Conservation (phyloP, 2,329 filamentous ascomycete genomes). For the Neofusicoccum laricinum region DNA sequence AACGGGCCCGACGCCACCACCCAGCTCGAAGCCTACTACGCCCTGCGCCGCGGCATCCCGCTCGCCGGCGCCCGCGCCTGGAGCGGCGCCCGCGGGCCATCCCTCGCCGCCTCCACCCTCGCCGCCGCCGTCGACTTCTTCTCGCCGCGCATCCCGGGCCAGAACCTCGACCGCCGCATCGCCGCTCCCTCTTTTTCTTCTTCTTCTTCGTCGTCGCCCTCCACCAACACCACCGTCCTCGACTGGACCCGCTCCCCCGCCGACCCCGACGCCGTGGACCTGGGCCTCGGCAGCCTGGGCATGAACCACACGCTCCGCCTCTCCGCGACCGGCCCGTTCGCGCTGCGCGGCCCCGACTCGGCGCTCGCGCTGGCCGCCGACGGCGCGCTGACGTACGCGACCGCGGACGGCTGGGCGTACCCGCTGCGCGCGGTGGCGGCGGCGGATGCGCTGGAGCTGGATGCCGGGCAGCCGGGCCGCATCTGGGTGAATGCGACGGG, state of each 20-base stretch:
- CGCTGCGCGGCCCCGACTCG: slow-evolving; percentile 44
- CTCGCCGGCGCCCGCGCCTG: slow-evolving; percentile 26
- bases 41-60: slow-evolving; percentile 21
- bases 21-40: slow-evolving; percentile 23
- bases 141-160: slow-evolving; percentile 27
- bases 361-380: slow-evolving; percentile 30
- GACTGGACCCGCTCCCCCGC: slow-evolving; percentile 59
- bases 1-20: slow-evolving; percentile 21
- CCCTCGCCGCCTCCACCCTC: slow-evolving; percentile 39
- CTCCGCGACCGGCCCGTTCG: slow-evolving; percentile 41
- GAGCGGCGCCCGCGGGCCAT: slow-evolving; percentile 28
- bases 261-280: slow-evolving; percentile 54
- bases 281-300: slow-evolving; percentile 55
- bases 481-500: slow-evolving; percentile 48
- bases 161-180: slow-evolving; percentile 46
- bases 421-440: slow-evolving; percentile 56
- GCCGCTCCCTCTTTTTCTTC: neutral
- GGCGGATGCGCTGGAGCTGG: slow-evolving; percentile 48
- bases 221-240: slow-evolving; percentile 34
- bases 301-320: slow-evolving; percentile 41
- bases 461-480: slow-evolving; percentile 54
- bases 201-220: too few relatives aligned
- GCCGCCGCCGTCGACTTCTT: slow-evolving; percentile 48
- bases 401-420: slow-evolving; percentile 46
- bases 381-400: slow-evolving; percentile 43